These are phyloP conservation scores for Globisporangium lucens DNA, from an alignment of 352 stramenopile species.

Conservation along the genomic window DNA sequence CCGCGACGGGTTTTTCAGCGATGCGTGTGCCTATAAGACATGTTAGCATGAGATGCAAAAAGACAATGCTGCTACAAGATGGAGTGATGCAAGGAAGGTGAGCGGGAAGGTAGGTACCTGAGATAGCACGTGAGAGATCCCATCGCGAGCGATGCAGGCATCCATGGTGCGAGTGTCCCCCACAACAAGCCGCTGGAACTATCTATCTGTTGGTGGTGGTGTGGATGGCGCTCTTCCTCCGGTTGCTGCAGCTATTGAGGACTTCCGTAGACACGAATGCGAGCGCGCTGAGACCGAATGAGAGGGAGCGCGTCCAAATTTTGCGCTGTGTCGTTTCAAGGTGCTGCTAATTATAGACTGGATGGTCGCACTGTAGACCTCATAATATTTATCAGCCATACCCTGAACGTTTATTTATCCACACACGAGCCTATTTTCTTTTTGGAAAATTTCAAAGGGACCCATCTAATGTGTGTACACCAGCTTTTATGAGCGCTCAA, in stretches of 20 bases:
- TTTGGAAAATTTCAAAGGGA: too few relatives aligned
- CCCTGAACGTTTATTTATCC: too few relatives aligned
- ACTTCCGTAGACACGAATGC: neutral
- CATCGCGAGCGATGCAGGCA: constrained; percentile 64
- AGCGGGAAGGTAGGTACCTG: constrained; percentile 29
- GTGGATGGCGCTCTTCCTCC: neutral
- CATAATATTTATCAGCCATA: too few relatives aligned
- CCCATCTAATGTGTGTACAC: too few relatives aligned
- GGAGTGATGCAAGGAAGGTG: neutral
- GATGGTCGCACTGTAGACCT: too few relatives aligned
- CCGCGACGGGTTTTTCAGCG: constrained; percentile 78
- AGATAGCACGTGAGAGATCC: constrained; percentile 77
- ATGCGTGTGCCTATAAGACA: constrained; percentile 49
- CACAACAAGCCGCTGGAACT: neutral
- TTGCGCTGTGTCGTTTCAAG: neutral
- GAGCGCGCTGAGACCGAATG: neutral
- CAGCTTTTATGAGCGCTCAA: too few relatives aligned
- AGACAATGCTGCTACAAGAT: neutral
- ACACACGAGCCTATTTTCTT: too few relatives aligned
- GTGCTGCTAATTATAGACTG: neutral
- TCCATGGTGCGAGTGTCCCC: constrained; percentile 36
- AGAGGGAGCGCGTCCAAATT: neutral
- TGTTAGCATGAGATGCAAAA: neutral
- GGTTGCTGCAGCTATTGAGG: neutral
- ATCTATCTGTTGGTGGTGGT: neutral